phyloP scores from a whole-genome alignment of 2,329 filamentous ascomycete species.

The Dactylellina parvicollis region DNA sequence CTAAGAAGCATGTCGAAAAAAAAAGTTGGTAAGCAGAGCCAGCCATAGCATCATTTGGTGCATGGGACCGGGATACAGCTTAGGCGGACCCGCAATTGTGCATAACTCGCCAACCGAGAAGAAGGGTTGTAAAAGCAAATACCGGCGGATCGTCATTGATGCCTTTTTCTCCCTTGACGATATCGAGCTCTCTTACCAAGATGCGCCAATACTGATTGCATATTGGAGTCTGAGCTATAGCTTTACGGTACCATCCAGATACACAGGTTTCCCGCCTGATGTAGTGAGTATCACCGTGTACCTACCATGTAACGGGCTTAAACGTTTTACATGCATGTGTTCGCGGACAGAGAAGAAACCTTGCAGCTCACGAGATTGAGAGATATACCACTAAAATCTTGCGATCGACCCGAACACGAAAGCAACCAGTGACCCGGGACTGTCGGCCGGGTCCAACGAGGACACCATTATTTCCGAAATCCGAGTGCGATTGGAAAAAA shows the following conservation, averaged over 20 bases:
- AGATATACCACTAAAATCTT: neutral
- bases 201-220: too few relatives aligned
- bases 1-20: slow-evolving; percentile 30
- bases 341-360: too few relatives aligned
- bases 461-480: slow-evolving; percentile 40
- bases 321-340: too few relatives aligned
- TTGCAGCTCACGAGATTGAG: too few relatives aligned
- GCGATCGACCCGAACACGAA: slow-evolving; percentile 27
- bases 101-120: slow-evolving; percentile 49
- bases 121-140: slow-evolving; percentile 39
- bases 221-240: neutral
- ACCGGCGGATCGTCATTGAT: slow-evolving; percentile 20
- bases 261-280: neutral
- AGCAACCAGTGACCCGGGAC: neutral
- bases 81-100: slow-evolving; percentile 50
- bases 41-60: slow-evolving; percentile 50
- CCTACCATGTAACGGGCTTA: slow-evolving; percentile 19
- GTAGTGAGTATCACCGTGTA: neutral
- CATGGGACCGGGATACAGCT: slow-evolving; percentile 46
- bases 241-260: neutral
- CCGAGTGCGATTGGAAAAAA: slow-evolving; percentile 27
- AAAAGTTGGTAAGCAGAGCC: slow-evolving; percentile 31
- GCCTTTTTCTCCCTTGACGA: neutral
- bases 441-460: slow-evolving; percentile 10
- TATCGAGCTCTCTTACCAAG: slow-evolving; percentile 36